phyloP scores from a whole-genome alignment of 2,329 filamentous ascomycete genomes.

The Ophiosphaerella herpotricha region DNA sequence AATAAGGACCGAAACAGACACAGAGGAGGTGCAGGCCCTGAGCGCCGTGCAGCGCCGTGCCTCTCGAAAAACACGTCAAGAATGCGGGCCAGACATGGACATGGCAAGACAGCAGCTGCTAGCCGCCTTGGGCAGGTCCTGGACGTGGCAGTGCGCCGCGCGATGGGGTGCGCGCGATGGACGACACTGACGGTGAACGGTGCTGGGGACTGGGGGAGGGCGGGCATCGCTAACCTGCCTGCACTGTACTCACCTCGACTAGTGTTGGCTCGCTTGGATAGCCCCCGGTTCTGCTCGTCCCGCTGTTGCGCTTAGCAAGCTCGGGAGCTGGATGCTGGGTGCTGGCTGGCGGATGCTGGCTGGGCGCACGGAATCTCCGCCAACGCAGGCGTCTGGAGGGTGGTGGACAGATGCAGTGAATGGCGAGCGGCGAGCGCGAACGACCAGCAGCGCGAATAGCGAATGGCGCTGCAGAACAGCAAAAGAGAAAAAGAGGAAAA shows the following conservation, averaged over 20 bases:
- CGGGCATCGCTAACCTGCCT: not conserved
- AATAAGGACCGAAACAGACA: not conserved
- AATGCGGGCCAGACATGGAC: slow-evolving; percentile 10
- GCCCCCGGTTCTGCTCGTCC: not conserved
- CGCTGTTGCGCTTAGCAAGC: not conserved
- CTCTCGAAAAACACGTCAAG: slow-evolving; percentile 13
- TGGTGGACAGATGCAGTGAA: not conserved
- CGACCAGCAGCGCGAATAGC: too few relatives aligned
- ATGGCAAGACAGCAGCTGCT: slow-evolving; percentile 8
- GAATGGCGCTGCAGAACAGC: too few relatives aligned
- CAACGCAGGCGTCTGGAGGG: too few relatives aligned
- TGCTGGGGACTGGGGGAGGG: not conserved
- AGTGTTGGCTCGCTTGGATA: not conserved
- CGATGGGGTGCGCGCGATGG: not conserved
- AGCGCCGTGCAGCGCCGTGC: not conserved
- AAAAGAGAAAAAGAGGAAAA: not conserved
- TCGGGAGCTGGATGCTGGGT: not conserved
- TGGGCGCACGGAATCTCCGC: too few relatives aligned
- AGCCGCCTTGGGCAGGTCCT: slow-evolving; percentile 28
- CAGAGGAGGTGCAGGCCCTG: not conserved
- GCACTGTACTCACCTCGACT: not conserved
- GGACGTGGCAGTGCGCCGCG: slow-evolving; percentile 22
- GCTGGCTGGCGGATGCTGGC: not conserved
- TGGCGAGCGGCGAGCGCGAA: not conserved
- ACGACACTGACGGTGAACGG: not conserved